These are phyloP conservation scores for Cenchrus americanus DNA, from an alignment of 176 grass and related monocot genomes.

Conservation along the genomic window DNA sequence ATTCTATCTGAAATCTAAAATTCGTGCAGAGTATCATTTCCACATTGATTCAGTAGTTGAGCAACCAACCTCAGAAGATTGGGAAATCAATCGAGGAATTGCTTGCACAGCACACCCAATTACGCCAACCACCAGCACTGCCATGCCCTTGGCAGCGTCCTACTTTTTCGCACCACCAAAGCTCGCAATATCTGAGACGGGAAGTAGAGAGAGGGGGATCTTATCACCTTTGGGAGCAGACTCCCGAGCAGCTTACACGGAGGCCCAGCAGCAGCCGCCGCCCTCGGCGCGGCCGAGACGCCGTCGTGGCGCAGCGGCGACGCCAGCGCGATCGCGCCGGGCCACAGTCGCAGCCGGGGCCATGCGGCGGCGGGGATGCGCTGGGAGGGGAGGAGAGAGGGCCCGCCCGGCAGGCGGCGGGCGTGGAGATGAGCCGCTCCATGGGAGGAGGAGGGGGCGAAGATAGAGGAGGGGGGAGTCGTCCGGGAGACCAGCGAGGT, in stretches of 20 bases:
- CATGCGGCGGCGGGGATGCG: constrained; percentile 24
- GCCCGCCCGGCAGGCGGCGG: constrained; percentile 13
- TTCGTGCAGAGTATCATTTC: not conserved
- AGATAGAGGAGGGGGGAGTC: too few species aligned
- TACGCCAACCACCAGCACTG: not conserved
- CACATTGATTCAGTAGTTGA: not conserved
- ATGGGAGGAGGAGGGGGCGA: constrained; percentile 23
- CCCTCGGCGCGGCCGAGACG: not conserved
- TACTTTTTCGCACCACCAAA: not conserved
- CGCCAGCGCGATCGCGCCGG: constrained; percentile 3
- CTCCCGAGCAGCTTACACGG: constrained; percentile 38
- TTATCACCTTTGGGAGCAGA: constrained; percentile 50
- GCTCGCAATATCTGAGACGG: not conserved
- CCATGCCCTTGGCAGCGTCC: not conserved
- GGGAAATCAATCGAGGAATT: constrained; percentile 51
- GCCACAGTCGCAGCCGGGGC: constrained; percentile 5
- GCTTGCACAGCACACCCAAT: not conserved
- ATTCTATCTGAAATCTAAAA: not conserved
- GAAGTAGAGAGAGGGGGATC: not conserved
- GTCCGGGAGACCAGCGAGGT: not conserved
- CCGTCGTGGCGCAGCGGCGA: constrained; percentile 26
- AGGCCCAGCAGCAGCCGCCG: not conserved
- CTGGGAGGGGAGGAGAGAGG: constrained; percentile 19
- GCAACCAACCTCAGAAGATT: constrained; percentile 45
- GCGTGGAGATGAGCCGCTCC: constrained; percentile 67